Evolutionary conservation across 129 eudicot genomes (phyloP).

Genomic region (Cynara cardunculus): DNA sequence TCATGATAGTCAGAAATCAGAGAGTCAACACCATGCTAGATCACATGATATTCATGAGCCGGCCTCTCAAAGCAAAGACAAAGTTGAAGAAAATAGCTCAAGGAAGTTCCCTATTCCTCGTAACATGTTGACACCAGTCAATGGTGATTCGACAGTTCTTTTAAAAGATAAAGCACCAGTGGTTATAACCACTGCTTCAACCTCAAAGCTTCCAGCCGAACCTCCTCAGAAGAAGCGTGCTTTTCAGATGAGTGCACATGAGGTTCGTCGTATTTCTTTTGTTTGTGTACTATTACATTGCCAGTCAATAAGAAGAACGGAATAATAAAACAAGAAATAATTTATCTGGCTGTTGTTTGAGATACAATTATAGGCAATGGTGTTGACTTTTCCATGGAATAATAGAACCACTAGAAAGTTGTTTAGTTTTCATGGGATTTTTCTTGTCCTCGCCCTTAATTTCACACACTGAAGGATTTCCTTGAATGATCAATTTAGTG

Average conservation of each 20-base stretch:
- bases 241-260: constrained; percentile 73
- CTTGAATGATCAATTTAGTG: no score
- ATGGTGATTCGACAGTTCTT: constrained; percentile 27
- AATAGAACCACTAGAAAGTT: no score
- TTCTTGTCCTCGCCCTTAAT: no score
- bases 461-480: no score
- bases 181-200: constrained; percentile 19
- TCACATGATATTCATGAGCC: constrained; percentile 24
- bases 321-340: no score
- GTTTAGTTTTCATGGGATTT: no score
- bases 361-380: no score
- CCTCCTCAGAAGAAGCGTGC: constrained; percentile 47
- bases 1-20: constrained; percentile 32
- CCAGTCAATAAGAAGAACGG: no score
- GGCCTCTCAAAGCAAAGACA: constrained; percentile 29
- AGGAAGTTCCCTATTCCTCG: constrained; percentile 16
- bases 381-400: no score
- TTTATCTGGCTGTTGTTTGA: no score
- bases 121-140: constrained; percentile 19
- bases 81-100: constrained; percentile 26
- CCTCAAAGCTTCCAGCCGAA: constrained; percentile 17
- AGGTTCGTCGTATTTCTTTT: constrained; percentile 28
- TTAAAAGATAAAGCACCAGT: constrained; percentile 13
- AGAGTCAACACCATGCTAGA: constrained; percentile 3
- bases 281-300: not conserved